A percentile compares a stretch with the other conserved stretches of the same genome.
These are phyloP conservation scores for Diospyros kaki DNA, from an alignment of 148 eudicot genomes.

Conservation along the genomic window DNA sequence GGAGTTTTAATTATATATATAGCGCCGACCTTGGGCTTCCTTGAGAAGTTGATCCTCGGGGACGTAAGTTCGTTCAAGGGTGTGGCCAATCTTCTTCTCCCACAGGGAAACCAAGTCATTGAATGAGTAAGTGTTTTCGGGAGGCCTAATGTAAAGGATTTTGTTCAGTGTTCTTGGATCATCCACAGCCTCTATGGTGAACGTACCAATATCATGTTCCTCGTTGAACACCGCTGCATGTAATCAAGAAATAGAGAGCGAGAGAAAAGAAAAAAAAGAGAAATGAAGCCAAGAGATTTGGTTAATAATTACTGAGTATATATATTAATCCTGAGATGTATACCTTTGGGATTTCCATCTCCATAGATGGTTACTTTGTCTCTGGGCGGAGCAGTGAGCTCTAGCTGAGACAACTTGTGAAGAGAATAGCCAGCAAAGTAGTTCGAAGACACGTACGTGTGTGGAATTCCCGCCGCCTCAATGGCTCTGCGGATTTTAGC, in stretches of 20 bases:
- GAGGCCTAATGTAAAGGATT: slow-evolving; percentile 12
- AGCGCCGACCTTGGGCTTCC: not conserved
- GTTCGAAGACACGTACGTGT: slow-evolving; percentile 8
- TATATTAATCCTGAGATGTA: no score
- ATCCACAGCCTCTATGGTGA: slow-evolving; percentile 13
- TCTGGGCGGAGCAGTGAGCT: slow-evolving; percentile 5
- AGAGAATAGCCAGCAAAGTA: slow-evolving; percentile 11
- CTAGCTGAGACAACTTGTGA: not conserved
- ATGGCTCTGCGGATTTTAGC: slow-evolving; percentile 5
- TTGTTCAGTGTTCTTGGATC: slow-evolving; percentile 16
- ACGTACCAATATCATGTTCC: slow-evolving; percentile 10
- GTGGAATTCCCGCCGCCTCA: slow-evolving; percentile 11
- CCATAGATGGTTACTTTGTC: slow-evolving; percentile 7
- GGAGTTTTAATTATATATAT: no score
- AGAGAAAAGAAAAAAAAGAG: not conserved
- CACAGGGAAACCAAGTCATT: slow-evolving; percentile 9
- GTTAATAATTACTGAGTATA: no score
- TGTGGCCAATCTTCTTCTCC: slow-evolving; percentile 14
- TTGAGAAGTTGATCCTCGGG: slow-evolving; percentile 11
- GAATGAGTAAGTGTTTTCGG: slow-evolving; percentile 6
- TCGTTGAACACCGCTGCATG: not conserved
- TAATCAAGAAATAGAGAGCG: not conserved
- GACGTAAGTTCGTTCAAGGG: slow-evolving; percentile 7
- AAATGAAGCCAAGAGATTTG: not conserved
- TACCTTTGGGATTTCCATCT: slow-evolving; percentile 13